These are phyloP conservation scores for Colletotrichum ledebouriae DNA, from an alignment of 2,329 filamentous ascomycete species.

Conservation along the genomic window DNA sequence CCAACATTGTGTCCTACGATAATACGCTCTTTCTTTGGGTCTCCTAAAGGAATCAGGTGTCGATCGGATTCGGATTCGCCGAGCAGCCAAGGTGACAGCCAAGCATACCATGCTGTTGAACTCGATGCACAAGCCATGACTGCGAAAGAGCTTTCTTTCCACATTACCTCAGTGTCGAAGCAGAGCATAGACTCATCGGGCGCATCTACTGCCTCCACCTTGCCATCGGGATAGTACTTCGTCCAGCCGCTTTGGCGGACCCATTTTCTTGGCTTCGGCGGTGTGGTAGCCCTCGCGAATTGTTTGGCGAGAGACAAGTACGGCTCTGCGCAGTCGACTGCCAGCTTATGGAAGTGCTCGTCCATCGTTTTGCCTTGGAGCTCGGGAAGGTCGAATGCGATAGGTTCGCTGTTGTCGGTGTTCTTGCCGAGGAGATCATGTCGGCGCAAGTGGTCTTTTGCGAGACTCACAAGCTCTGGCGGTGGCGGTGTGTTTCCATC, in stretches of 20 bases:
- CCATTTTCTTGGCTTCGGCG: constrained; percentile 78
- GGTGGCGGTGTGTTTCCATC: constrained; percentile 68
- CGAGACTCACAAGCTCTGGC: constrained; percentile 80
- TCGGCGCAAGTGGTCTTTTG: constrained; percentile 83
- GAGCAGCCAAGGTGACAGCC: constrained; percentile 95
- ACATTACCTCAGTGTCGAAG: constrained; percentile 98
- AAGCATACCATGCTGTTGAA: constrained; percentile 94
- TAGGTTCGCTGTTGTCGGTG: constrained; percentile 79
- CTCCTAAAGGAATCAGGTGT: constrained; percentile 89
- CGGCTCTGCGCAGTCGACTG: constrained; percentile 87
- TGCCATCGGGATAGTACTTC: constrained; percentile 84
- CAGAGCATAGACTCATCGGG: constrained; percentile 87
- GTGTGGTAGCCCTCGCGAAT: constrained; percentile 74
- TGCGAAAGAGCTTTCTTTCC: constrained; percentile 90
- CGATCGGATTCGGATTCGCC: constrained; percentile 82
- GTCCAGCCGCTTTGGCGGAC: constrained; percentile 88
- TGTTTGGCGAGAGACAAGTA: constrained; percentile 81
- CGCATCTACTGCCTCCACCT: constrained; percentile 76
- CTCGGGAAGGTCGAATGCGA: constrained; percentile 87
- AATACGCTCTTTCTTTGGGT: constrained; percentile 78
- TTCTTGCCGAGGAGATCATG: constrained; percentile 94
- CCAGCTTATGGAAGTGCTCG: constrained; percentile 93
- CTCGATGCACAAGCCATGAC: constrained; percentile 97
- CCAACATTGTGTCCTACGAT: constrained; percentile 96
- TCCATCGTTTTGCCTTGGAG: constrained; percentile 87